Evolutionary conservation across 371 early-diverging fungal genomes (phyloP), one percentile per base, ranked within the genome.

Genomic region (Zopfochytrium polystomum): DNA sequence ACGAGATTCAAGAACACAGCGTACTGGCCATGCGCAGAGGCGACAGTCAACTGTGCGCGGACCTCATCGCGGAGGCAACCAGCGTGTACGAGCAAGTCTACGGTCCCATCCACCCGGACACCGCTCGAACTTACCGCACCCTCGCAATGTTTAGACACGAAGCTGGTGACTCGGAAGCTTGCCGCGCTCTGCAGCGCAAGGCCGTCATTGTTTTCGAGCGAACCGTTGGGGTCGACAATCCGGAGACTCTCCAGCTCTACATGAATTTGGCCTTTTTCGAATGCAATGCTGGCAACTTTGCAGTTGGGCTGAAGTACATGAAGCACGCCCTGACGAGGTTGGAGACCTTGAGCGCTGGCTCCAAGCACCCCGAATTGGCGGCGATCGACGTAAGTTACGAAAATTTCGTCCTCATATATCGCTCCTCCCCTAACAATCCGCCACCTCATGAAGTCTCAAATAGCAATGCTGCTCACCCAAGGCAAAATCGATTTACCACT

Each of bases 211-310:
- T 90, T 46, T 78, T 85, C 3, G 96, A 96, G 67, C 80, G 94
- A 61, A 87, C 90, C 0, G 73, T 76, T 47, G 96, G 96, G 31
- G 72, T 92, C 25, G 96, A 96, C 71, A 83, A 89, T 45, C 85
- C 90, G 26, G 91, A 92, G 65, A 92, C 95, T 2, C 68, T 93
- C 53, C 90, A 91, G 76, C 87, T 89, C 73, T 95, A 92, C 77
- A 82, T 91, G 77, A 74, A 77, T 62, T 81, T 91, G 66, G 93
- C 88, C 31, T 81, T 89, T 72, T 93, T 90, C 75, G 94, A 94
- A 77, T 88, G 87, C 66, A 81, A 86, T 9, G 77, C 83, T 65
- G 90, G 89, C 5, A 85, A 90, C 65, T 83, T 84, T 2, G 77
- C 85, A 54, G 75, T 85, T 60, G 92, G 90, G 23, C 82, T 95